These are phyloP conservation scores for Gracilaria domingensis DNA, from an alignment of 23 red algal species.

Conservation along the genomic window DNA sequence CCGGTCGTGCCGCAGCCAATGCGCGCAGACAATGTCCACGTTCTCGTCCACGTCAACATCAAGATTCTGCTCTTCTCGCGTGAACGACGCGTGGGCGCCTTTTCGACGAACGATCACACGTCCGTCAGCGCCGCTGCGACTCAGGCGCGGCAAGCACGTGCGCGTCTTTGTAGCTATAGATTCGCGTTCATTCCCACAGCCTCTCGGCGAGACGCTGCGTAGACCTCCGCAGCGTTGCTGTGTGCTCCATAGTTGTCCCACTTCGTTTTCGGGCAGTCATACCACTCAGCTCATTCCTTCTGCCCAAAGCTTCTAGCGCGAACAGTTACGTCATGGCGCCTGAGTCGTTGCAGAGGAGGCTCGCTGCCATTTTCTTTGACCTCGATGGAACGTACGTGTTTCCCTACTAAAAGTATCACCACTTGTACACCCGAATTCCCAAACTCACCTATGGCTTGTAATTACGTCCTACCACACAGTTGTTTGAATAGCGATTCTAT, in stretches of 20 bases:
- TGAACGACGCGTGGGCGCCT: too few relatives aligned
- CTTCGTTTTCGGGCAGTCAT: background rate
- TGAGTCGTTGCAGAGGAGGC: constrained; percentile 15
- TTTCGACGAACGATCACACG: too few relatives aligned
- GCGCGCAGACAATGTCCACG: too few relatives aligned
- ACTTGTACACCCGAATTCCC: background rate
- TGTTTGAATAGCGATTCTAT: constrained; percentile 40
- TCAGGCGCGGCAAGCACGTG: too few relatives aligned
- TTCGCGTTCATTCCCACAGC: background rate
- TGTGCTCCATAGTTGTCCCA: too few relatives aligned
- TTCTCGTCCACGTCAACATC: too few relatives aligned
- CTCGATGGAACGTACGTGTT: constrained; percentile 74
- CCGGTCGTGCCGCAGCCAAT: background rate
- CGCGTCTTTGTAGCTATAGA: too few relatives aligned
- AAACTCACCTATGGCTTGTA: background rate
- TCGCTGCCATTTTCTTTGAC: constrained; percentile 73
- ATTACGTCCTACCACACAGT: background rate
- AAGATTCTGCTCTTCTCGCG: too few relatives aligned
- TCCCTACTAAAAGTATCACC: background rate
- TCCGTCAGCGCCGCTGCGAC: too few relatives aligned
- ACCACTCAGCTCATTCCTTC: background rate
- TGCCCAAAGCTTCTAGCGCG: background rate
- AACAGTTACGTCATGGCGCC: background rate
- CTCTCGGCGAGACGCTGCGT: background rate
- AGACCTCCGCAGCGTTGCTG: background rate